Percentiles rank a stretch among this genome's conserved stretches.
Evolutionary conservation across 768 basidiomycete species (phyloP).

Genomic region (Coprinopsis cinerea): DNA sequence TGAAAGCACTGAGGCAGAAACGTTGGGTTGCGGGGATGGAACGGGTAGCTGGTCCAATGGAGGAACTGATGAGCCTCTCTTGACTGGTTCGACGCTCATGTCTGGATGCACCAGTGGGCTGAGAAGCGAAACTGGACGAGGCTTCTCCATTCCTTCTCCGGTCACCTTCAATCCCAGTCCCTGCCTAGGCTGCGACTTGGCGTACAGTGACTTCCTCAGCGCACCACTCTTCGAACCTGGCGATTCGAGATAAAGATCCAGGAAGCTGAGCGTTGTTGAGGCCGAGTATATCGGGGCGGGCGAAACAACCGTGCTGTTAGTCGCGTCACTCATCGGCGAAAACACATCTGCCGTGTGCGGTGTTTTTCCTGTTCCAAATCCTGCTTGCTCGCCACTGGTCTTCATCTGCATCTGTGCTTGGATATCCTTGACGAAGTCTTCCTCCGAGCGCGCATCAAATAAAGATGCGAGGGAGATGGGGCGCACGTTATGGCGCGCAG

Average conservation of each 20-base stretch:
- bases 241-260: constrained; percentile 30
- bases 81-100: constrained; percentile 3
- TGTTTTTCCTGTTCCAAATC: too few relatives aligned
- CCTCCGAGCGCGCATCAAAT: constrained; percentile 3
- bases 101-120: constrained; percentile 6
- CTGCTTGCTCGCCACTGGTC: constrained; percentile 1
- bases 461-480: constrained; percentile 2
- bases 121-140: constrained; percentile 15
- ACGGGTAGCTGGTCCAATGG: constrained; percentile 7
- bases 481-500: constrained; percentile 7
- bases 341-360: constrained; percentile 16
- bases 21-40: constrained; percentile 12
- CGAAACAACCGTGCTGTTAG: constrained; percentile 11
- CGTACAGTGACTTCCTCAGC: constrained; percentile 16
- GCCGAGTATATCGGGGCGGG: constrained; percentile 25
- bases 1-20: constrained; percentile 4
- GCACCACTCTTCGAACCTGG: constrained; percentile 15
- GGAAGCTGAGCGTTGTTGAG: constrained; percentile 29
- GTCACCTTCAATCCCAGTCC: too few relatives aligned
- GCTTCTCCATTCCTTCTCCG: too few relatives aligned
- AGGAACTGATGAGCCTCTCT: constrained; percentile 15
- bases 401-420: constrained; percentile 9
- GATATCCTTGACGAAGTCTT: constrained; percentile 1
- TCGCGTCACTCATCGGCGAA: constrained; percentile 13
- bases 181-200: constrained; percentile 1